Evolutionary conservation across 345 rosid genomes (phyloP).

Genomic region (Durio zibethinus): DNA sequence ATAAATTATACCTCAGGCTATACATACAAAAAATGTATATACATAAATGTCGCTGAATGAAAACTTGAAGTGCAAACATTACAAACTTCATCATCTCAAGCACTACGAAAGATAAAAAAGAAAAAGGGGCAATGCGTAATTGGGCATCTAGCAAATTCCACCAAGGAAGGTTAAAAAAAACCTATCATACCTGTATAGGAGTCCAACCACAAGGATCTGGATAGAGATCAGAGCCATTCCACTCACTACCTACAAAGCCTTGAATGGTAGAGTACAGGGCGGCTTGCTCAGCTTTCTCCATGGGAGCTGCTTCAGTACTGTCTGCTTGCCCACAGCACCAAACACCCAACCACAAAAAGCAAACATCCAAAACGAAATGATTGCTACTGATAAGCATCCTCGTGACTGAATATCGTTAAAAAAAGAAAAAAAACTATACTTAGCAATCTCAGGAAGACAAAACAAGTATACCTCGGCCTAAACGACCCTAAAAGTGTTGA

Average conservation of each 20-base stretch:
- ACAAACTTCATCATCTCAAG: background rate
- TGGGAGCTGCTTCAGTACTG: slow-evolving; percentile 50
- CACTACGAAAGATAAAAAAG: background rate
- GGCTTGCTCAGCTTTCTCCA: slow-evolving; percentile 67
- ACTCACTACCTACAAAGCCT: slow-evolving; percentile 84
- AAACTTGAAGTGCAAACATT: background rate
- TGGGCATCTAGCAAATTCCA: slow-evolving; percentile 1
- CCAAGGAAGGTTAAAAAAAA: background rate
- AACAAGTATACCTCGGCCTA: background rate
- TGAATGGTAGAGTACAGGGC: slow-evolving; percentile 69
- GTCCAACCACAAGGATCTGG: slow-evolving; percentile 99
- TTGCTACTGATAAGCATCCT: slow-evolving; percentile 5
- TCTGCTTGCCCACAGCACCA: slow-evolving; percentile 43
- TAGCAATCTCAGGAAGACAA: background rate
- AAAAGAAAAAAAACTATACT: background rate
- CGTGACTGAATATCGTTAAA: slow-evolving; percentile 11
- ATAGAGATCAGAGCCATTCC: slow-evolving; percentile 89
- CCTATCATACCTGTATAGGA: slow-evolving; percentile 67
- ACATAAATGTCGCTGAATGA: background rate
- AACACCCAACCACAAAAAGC: slow-evolving; percentile 33
- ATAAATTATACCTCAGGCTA: background rate
- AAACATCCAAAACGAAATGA: slow-evolving; percentile 31
- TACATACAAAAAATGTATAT: background rate
- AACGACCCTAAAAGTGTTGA: background rate
- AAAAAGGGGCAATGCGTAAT: background rate